Conservation (phyloP, 495 filamentous ascomycete species). For the Penicillium angulare region DNA sequence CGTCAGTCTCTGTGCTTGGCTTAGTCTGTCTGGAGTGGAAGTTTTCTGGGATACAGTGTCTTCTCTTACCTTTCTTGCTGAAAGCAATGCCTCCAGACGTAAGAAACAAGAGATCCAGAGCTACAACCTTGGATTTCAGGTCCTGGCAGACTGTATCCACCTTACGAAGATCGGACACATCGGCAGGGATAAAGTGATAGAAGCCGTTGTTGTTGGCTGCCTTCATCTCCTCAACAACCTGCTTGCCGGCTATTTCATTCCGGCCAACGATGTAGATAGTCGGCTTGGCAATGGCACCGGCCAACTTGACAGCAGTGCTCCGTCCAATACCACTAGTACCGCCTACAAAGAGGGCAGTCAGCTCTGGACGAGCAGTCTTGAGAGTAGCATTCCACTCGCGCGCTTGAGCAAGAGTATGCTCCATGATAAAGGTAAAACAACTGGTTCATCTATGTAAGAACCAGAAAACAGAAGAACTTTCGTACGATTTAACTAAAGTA, state of each 20-base stretch:
- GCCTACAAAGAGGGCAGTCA: slow-evolving; percentile 38
- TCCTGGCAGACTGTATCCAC: not conserved
- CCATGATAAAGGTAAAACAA: not conserved
- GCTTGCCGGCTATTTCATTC: not conserved
- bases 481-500: too few species aligned
- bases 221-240: not conserved
- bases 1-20: slow-evolving; percentile 19
- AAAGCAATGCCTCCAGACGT: not conserved
- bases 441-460: not conserved
- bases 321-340: slow-evolving; percentile 41
- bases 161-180: not conserved
- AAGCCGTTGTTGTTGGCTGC: not conserved
- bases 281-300: slow-evolving; percentile 25
- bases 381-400: not conserved
- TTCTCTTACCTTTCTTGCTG: not conserved
- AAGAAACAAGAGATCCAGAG: not conserved
- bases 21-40: not conserved
- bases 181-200: not conserved
- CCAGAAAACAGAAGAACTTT: too few species aligned
- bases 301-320: slow-evolving; percentile 31
- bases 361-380: not conserved
- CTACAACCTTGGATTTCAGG: not conserved
- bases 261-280: slow-evolving; percentile 32
- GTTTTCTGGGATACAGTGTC: not conserved
- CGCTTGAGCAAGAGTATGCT: not conserved